These are phyloP conservation scores for Ophiostoma himal-ulmi DNA, from an alignment of 2,329 filamentous ascomycete genomes.

Conservation along the genomic window DNA sequence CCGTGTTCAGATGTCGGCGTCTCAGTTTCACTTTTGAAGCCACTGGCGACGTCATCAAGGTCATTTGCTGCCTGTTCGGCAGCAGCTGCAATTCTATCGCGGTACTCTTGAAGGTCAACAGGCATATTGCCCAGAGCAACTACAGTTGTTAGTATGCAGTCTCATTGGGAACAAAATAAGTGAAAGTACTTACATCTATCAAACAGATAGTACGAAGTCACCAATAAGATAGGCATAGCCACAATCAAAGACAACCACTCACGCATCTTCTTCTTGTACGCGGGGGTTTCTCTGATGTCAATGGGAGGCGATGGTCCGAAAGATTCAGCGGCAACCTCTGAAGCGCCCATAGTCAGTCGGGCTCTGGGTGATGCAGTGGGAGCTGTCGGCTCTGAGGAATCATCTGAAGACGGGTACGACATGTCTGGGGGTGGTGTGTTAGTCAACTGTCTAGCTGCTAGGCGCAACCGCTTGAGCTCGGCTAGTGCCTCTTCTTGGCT, in stretches of 20 bases:
- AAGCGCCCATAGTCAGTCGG: not conserved
- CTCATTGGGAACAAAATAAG: not conserved
- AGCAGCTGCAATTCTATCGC: slow-evolving; percentile 23
- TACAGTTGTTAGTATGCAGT: slow-evolving; percentile 8
- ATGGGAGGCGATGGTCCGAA: slow-evolving; percentile 13
- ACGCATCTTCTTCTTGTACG: slow-evolving; percentile 41
- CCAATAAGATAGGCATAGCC: slow-evolving; percentile 48
- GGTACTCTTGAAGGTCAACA: slow-evolving; percentile 23
- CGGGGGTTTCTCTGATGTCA: slow-evolving; percentile 34
- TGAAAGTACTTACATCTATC: slow-evolving; percentile 40
- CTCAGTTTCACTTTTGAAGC: not conserved
- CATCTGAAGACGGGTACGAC: not conserved
- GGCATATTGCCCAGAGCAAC: slow-evolving; percentile 26
- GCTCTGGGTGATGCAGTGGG: not conserved
- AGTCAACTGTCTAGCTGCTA: slow-evolving; percentile 16
- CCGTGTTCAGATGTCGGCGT: not conserved
- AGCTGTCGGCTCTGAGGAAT: not conserved
- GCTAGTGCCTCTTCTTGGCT: slow-evolving; percentile 25
- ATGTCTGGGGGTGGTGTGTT: slow-evolving; percentile 12
- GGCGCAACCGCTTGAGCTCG: slow-evolving; percentile 24
- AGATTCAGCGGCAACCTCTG: not conserved
- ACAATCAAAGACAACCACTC: slow-evolving; percentile 46
- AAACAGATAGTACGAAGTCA: slow-evolving; percentile 51
- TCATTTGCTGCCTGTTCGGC: slow-evolving; percentile 17
- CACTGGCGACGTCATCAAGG: not conserved